phyloP scores from a whole-genome alignment of 1,284 basidiomycete genomes.

The Puccinia horiana region DNA sequence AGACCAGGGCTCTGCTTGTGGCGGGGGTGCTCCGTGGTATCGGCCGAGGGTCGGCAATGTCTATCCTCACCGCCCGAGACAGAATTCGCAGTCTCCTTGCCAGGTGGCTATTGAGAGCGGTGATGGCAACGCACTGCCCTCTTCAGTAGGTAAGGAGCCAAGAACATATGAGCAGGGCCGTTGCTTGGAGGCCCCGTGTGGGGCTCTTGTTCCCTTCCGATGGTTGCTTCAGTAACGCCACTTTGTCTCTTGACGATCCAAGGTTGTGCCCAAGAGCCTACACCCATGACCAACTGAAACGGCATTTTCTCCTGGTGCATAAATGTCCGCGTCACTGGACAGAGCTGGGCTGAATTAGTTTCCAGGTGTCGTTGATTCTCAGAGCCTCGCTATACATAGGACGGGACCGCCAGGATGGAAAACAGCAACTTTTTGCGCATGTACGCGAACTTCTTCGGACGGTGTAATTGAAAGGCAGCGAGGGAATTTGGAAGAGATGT shows the following conservation, averaged over 20 bases:
- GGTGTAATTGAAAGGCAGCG: not conserved
- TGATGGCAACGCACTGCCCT: not conserved
- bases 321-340: too few species aligned
- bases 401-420: not conserved
- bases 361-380: not conserved
- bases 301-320: not conserved
- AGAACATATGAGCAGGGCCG: not conserved
- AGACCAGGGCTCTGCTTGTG: too few species aligned
- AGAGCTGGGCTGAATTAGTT: not conserved
- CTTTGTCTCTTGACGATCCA: conserved; percentile 6
- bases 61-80: not conserved
- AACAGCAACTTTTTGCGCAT: not conserved
- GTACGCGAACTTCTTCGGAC: not conserved
- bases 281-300: not conserved
- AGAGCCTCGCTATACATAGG: not conserved
- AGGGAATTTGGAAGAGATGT: not conserved
- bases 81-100: not conserved
- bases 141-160: conserved; percentile 7
- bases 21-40: too few species aligned
- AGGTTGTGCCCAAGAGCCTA: not conserved
- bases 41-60: not conserved
- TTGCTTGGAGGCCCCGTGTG: not conserved
- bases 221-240: conserved; percentile 6
- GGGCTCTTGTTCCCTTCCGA: not conserved
- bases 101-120: not conserved